Base-by-base conservation (phyloP, 75 land plant genomes). In the Cryptomeria japonica region DNA sequence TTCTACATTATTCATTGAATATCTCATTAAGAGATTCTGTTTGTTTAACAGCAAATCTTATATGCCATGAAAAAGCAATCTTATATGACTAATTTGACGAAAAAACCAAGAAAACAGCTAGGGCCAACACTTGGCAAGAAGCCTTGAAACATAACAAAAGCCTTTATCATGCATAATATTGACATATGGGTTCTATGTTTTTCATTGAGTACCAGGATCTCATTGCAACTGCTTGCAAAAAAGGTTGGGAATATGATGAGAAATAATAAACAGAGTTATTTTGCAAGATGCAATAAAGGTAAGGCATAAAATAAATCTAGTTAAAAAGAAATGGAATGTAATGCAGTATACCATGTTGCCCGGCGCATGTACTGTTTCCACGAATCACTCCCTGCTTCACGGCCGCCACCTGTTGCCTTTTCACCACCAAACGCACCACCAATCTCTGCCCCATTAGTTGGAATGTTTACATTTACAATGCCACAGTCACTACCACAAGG, bases 401-500 rank as follows among this genome's bases (percentile, higher is more conserved):
- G 93, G 70, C 99, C 99, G 78, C 99, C 99, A 14, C 99, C 98
- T 16, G 99, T 98, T 22, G 98, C 99, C 91, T 98, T 98, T 90
- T 98, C 99, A 84, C 99, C 99, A 61, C 99, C 99, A 92, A 98
- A 98, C 73, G 99, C 99, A 86, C 99, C 99, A 76, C 99, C 98
- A 88, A 96, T 98, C 83, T 98, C 99, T 34, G 99, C 99, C 5
- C 99, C 99, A 92, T 94, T 98, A 68, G 99, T 98, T 32, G 99
- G 99, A 58, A 98, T 97, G 80, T 98, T 98, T 25, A 97, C 97
- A 85, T 98, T 97, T 4, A 98, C 99, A 70, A 98, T 98, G 10
- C 99, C 99, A 89, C 99, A 97, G 86, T 98, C 99, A 92, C 99
- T 98, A 78, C 99, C 99, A 77, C 85, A 91, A 15, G 99, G 97